Evolutionary conservation across 768 basidiomycete species (phyloP), one percentile per base, ranked within the genome.

Genomic region (Rhizopogon vesiculosus): DNA sequence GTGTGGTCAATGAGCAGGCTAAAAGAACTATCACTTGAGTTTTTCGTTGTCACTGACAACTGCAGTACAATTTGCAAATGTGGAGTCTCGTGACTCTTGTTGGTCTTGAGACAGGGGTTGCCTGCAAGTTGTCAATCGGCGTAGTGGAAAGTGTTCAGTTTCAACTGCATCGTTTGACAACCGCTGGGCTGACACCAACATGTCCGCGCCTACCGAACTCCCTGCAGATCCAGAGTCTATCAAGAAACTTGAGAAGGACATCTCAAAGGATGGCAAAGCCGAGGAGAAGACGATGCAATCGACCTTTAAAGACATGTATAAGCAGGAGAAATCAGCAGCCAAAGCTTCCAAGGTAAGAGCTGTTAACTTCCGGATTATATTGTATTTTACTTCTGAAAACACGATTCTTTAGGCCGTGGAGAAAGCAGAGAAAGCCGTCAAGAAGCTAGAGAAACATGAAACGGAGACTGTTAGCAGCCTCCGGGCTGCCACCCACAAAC

Each of bases 361-460:
- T 5, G 4, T 7, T 31, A 16, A 19, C 33, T 42, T 25, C 38
- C 25, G 25, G 44, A 28, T 8, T 22, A 10, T 19, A 7, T 31
- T 39, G 22, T 33, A 19, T 59, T 25, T 41, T 5, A 42, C n/a
- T 42, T 22, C 48, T 41, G 13, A 59, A 5, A 5, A 13, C 13
- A 10, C 35, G 22, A 29, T 52, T 45, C 5, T 45, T 18, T 13
- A 83, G 81, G 69, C 66, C 4, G 71, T 68, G 19, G 70, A 75
- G n/a, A 80, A 81, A 60, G 76, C 79, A 8, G 72, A 76, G 43
- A 77, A 79, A 61, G 54, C 67, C 5, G 68, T 76, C 56, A 74
- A 75, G 39, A 84, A 82, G 64, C 69, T 78, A 49, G 74, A 78
- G 57, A 75, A 76, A 61, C 70, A 72, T 48, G 83, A 87, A 65